Evolutionary conservation across 2,329 filamentous ascomycete genomes (phyloP), one percentile per base, ranked within the genome.

Genomic region (Nothophoma quercina): DNA sequence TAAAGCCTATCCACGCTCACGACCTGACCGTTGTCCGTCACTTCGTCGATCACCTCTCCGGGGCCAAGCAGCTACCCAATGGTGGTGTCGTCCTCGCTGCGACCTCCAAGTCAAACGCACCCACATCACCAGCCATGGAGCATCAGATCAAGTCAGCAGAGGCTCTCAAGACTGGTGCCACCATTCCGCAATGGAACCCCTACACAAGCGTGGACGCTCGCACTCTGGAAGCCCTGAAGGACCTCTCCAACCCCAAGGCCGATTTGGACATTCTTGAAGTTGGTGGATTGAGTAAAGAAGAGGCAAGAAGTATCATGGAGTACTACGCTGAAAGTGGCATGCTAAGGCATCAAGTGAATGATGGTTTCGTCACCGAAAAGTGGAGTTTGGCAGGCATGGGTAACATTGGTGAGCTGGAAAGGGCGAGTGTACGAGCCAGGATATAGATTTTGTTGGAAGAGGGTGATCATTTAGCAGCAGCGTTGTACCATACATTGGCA

Each of bases 321-420:
- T 98, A 97, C 78, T 98, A 93, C 81, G 92, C 91, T 5, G 86
- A 85, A 28, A 96, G 91, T 73, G 95, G 93, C 10, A 80, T 96
- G 70, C 72, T 96, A 69, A 84, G 89, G 59, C 80, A 84, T 56
- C 81, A 79, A 36, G 81, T 97, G 41, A 87, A 90, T 65, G 87
- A 93, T 68, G 79, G 79, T 58, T 81, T 83, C 57, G 88, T 97
- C 28, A 81, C 83, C 18, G 89, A 96, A 81, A 90, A 91, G 78
- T 96, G 93, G 92, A 87, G 86, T 40, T 71, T 97, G 63, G 86
- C 87, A 40, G 91, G 91, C 18, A 86, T 89, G 65, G 93, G 93
- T 13, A 84, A 93, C 43, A 81, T 96, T 36, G 92, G 91, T 7
- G 91, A 96, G 81, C 83, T 97, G 78, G 91, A 96, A 79, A 85